Conservation (phyloP, 225 moss, liverwort and hornwort genomes). For the Sphagnum tenellum region DNA sequence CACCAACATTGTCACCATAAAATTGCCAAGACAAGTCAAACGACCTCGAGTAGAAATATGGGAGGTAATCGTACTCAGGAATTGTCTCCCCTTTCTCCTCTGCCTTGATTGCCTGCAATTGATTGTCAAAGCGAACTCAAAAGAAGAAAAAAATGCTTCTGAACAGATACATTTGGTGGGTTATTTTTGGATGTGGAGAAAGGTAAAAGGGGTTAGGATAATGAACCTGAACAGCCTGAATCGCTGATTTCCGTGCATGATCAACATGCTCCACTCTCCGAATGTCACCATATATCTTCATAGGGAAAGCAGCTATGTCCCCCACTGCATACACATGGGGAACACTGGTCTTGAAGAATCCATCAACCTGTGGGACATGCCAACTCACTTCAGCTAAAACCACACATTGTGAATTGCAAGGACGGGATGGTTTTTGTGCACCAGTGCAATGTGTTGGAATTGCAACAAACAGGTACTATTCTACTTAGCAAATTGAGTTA, state of each 20-base stretch:
- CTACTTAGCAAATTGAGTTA: too few species aligned
- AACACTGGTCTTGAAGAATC: constrained; percentile 60
- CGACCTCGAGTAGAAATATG: constrained; percentile 84
- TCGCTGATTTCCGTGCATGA: constrained; percentile 83
- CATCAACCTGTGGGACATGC: constrained; percentile 44
- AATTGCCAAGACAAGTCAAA: constrained; percentile 89
- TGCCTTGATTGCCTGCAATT: constrained; percentile 60
- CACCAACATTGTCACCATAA: constrained; percentile 79
- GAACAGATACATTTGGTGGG: background rate
- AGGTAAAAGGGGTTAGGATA: background rate
- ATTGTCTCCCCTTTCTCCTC: constrained; percentile 38
- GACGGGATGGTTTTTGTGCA: too few species aligned
- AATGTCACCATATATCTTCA: constrained; percentile 57
- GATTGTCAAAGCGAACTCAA: background rate
- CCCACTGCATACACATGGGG: constrained; percentile 83
- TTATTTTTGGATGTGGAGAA: background rate
- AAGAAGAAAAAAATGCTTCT: background rate
- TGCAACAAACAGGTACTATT: too few species aligned
- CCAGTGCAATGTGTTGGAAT: too few species aligned
- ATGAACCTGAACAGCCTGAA: constrained; percentile 82
- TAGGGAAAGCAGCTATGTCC: constrained; percentile 76
- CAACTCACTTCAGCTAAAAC: too few species aligned
- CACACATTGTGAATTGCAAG: too few species aligned
- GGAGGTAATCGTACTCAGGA: constrained; percentile 66
- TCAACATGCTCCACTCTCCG: constrained; percentile 91